Conservation (phyloP, 257 asterid species). For the Dorcoceras hygrometricum region DNA sequence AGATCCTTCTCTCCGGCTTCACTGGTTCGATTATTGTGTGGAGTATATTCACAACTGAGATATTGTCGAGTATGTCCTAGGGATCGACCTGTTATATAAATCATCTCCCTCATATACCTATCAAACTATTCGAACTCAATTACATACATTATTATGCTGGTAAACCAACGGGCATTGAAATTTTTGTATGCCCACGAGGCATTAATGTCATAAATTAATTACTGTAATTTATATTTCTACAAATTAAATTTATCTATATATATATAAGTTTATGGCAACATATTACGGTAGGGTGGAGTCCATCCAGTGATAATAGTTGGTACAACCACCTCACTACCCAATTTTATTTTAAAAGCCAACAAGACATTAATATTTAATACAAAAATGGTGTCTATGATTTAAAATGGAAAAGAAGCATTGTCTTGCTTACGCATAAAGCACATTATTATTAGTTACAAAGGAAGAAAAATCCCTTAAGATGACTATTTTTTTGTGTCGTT, state of each 20-base stretch:
- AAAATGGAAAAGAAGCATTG: constrained; percentile 4
- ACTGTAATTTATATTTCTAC: not conserved
- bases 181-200: no score
- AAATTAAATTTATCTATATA: constrained; percentile 14
- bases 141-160: no score
- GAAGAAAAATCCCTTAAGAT: not conserved
- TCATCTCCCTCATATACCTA: no score
- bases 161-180: no score
- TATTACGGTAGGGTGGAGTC: not conserved
- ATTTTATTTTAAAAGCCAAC: constrained; percentile 30
- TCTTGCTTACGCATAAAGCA: not conserved
- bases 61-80: no score
- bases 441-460: not conserved
- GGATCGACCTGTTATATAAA: no score
- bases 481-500: no score
- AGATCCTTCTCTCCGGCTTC: no score
- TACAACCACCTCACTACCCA: constrained; percentile 43
- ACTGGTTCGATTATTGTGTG: no score
- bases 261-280: not conserved
- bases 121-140: no score
- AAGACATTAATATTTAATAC: constrained; percentile 18
- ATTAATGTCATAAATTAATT: no score
- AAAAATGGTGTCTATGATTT: constrained; percentile 17
- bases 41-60: no score
- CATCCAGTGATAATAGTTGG: constrained; percentile 44